Evolutionary conservation across 805 yeast species (phyloP).

Genomic region (Ogataea wickerhamii): DNA sequence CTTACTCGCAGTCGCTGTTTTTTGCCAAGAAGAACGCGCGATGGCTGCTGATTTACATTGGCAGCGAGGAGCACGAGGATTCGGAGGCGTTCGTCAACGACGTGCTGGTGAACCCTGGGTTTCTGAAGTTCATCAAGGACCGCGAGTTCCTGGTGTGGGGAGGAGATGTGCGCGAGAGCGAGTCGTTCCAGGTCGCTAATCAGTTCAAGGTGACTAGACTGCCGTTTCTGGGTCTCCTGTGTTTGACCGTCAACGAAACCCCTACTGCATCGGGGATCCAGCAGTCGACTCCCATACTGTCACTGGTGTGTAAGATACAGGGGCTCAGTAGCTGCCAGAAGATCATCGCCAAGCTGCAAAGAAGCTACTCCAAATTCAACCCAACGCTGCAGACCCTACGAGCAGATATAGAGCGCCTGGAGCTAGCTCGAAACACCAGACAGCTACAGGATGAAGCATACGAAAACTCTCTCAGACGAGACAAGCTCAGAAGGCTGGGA

Average conservation of each 20-base stretch:
- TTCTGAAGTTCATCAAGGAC: conserved; percentile 45
- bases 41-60: conserved; percentile 70
- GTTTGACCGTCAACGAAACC: conserved; percentile 54
- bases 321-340: conserved; percentile 45
- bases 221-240: conserved; percentile 80
- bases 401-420: conserved; percentile 58
- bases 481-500: conserved; percentile 51
- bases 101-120: conserved; percentile 49
- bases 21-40: conserved; percentile 65
- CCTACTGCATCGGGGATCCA: conserved; percentile 57
- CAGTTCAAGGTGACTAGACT: conserved; percentile 65
- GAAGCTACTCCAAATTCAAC: conserved; percentile 46
- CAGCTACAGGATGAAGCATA: conserved; percentile 77
- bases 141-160: conserved; percentile 76
- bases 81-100: conserved; percentile 48
- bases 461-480: conserved; percentile 64
- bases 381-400: conserved; percentile 60
- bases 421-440: conserved; percentile 53
- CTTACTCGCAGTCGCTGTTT: conserved; percentile 76
- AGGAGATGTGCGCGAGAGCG: conserved; percentile 77
- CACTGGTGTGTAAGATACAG: conserved; percentile 60
- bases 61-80: conserved; percentile 68
- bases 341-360: conserved; percentile 37
- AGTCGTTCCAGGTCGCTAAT: conserved; percentile 79
- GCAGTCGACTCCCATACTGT: conserved; percentile 52